Conservation (phyloP, 164 flowering plant species). For the Paratinospora sagittata region DNA sequence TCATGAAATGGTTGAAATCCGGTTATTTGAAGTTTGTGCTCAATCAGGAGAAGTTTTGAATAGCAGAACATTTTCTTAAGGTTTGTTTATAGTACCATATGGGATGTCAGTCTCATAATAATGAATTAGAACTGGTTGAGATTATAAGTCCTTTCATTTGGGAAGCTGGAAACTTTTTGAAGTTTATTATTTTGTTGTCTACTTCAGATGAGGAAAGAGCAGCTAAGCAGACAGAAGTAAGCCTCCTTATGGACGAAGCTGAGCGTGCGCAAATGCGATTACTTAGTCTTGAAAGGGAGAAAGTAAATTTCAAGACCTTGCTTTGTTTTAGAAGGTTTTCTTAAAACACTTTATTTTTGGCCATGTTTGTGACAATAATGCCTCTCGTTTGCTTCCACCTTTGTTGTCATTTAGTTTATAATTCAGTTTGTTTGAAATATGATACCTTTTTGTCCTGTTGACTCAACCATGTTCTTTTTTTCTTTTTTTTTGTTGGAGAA, state of each 20-base stretch:
- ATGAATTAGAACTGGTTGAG: neutral
- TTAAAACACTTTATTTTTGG: neutral
- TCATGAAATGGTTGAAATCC: too few relatives aligned
- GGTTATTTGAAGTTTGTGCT: too few relatives aligned
- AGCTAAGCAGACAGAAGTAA: slow-evolving; percentile 87
- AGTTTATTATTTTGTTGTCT: neutral
- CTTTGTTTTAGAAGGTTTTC: neutral
- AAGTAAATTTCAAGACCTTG: slow-evolving; percentile 39
- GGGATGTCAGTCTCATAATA: neutral
- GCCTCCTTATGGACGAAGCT: slow-evolving; percentile 94
- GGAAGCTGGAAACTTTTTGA: slow-evolving; percentile 4
- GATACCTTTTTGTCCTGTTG: too few relatives aligned
- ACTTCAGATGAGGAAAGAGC: slow-evolving; percentile 90
- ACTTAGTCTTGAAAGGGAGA: slow-evolving; percentile 90
- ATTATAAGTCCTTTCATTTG: slow-evolving; percentile 1
- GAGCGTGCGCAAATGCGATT: slow-evolving; percentile 93
- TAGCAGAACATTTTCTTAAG: neutral
- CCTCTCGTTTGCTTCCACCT: neutral
- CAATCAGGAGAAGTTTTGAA: too few relatives aligned
- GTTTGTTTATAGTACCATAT: neutral
- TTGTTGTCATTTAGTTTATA: neutral
- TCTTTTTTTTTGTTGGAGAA: too few relatives aligned
- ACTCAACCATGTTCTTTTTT: too few relatives aligned
- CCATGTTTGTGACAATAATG: neutral
- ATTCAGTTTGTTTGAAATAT: too few relatives aligned